Conservation (phyloP, 2,329 filamentous ascomycete genomes). For the Claviceps maximensis region DNA sequence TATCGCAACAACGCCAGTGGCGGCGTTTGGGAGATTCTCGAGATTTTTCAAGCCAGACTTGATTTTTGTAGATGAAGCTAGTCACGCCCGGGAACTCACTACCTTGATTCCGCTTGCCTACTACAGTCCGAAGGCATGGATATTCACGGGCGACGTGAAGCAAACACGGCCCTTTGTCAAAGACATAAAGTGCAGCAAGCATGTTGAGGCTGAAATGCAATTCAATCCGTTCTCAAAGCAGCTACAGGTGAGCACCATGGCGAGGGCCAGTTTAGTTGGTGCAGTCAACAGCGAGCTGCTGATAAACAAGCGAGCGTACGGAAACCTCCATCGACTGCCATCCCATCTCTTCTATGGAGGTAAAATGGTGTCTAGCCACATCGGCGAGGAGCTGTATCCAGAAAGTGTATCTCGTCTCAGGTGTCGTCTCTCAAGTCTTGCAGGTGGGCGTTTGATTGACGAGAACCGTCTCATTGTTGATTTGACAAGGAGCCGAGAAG, state of each 20-base stretch:
- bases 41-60: slow-evolving; percentile 64
- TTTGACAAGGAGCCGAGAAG: slow-evolving; percentile 15
- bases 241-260: slow-evolving; percentile 24
- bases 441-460: slow-evolving; percentile 6
- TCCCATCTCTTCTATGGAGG: slow-evolving; percentile 28
- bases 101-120: slow-evolving; percentile 31
- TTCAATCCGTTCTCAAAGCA: slow-evolving; percentile 21
- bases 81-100: slow-evolving; percentile 32
- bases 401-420: slow-evolving; percentile 15
- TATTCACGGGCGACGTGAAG: slow-evolving; percentile 32
- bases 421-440: slow-evolving; percentile 17
- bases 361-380: slow-evolving; percentile 23
- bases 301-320: slow-evolving; percentile 25
- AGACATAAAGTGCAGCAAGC: slow-evolving; percentile 11
- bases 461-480: slow-evolving; percentile 26
- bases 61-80: slow-evolving; percentile 66
- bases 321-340: slow-evolving; percentile 26
- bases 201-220: slow-evolving; percentile 9
- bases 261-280: slow-evolving; percentile 19
- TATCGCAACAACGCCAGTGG: slow-evolving; percentile 33
- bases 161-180: slow-evolving; percentile 31
- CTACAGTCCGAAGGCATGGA: slow-evolving; percentile 29
- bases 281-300: slow-evolving; percentile 21
- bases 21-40: slow-evolving; percentile 23
- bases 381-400: slow-evolving; percentile 13